Base-by-base conservation (phyloP, 2,329 filamentous ascomycete species). In the Amauroascus verrucosus region DNA sequence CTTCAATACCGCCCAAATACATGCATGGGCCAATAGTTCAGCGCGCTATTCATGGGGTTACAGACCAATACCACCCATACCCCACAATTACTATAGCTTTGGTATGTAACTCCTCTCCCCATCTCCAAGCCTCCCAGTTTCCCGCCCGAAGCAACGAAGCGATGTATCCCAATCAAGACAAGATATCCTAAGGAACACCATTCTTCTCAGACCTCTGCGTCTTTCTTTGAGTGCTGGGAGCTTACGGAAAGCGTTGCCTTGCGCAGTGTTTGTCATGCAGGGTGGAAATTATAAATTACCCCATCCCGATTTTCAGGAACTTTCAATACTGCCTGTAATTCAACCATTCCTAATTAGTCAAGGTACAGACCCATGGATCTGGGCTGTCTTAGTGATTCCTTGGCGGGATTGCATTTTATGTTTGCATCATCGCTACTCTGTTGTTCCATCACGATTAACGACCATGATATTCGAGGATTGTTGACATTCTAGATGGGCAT, bases 321-420 rank as follows among this genome's bases (percentile, higher is more conserved):
- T 40, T 28, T 46, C 44, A n/a, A 3, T 45, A 28, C 24, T 8
- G 24, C 22, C 8, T 48, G 45, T 48, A 50, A 41, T 41, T 14
- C 24, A 26, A 43, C 48, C 18, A 50, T 41, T 20, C 48, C 37
- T 16, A 13, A 41, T 50, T 24, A 1, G 38, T n/a, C 26, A 11
- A 41, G 24, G 37, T 43, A 50, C 38, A 50, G 48, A 22, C 32
- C 47, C 47, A 40, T 40, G 47, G 35, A 14, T 13, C 35, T 16
- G 48, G 48, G 47, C 24, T 18, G 35, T 22, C 48, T 50, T 50
- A 35, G 48, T 37, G 37, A 9, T 28, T 2, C 8, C 24, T 38
- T 48, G 32, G 46, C 46, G 20, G 6, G 18, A 26, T 44, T 44
- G 20, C 41, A 26, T 16, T 14, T 14, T 16, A 14, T 40, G 37